Percentiles rank a stretch among this genome's conserved stretches.
These are phyloP conservation scores for Silybum marianum DNA, from an alignment of 129 eudicot genomes.

Conservation along the genomic window DNA sequence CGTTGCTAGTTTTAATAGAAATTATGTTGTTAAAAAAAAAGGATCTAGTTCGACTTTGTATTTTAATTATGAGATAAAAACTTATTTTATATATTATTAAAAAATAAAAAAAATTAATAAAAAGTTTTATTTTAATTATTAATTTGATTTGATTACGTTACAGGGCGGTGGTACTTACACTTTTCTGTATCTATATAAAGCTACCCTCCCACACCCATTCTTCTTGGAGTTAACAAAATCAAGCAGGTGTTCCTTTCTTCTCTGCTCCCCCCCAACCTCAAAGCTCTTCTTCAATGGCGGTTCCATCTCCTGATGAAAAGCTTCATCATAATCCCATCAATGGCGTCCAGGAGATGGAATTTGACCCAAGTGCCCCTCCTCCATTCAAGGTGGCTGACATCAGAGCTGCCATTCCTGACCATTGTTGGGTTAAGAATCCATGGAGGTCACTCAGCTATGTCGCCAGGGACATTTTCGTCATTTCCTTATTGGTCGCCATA, in stretches of 20 bases:
- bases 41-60: too few relatives aligned
- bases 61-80: too few relatives aligned
- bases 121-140: not conserved
- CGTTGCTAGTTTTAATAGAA: too few relatives aligned
- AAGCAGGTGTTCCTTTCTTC: not conserved
- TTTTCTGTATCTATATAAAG: conserved; percentile 25
- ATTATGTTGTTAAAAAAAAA: too few relatives aligned
- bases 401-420: conserved; percentile 54
- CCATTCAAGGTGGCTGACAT: conserved; percentile 47
- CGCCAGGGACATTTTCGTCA: conserved; percentile 41
- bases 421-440: conserved; percentile 48
- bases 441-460: conserved; percentile 50
- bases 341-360: conserved; percentile 8
- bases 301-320: conserved; percentile 23
- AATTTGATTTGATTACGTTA: not conserved
- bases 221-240: conserved; percentile 27
- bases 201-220: conserved; percentile 24
- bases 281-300: conserved; percentile 35
- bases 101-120: too few relatives aligned
- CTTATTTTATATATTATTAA: too few relatives aligned
- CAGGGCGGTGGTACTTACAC: not conserved
- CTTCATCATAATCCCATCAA: not conserved
- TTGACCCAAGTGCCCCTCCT: conserved; percentile 50
- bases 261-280: conserved; percentile 2
- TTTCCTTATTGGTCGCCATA: conserved; percentile 37